Base-by-base conservation (phyloP, 225 moss, liverwort and hornwort genomes). In the Physcomitrium patens region DNA sequence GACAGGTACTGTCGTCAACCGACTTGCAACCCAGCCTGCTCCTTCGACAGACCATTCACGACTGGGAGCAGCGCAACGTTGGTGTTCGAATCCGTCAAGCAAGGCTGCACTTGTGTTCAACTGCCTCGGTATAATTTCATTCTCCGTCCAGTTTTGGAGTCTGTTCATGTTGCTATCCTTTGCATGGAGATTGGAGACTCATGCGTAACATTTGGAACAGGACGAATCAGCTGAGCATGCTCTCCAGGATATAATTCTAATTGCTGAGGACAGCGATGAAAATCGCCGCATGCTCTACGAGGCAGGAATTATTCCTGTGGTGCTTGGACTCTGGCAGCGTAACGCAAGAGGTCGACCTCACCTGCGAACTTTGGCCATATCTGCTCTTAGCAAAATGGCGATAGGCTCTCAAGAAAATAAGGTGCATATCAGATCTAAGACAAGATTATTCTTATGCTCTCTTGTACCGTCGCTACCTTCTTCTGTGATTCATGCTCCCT, bases 311-410 rank as follows among this genome's bases (percentile, higher is more conserved):
- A 68, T 81, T 47, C 31, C 76, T 50, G 65, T 72, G 6, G 61
- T 81, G 31, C 67, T 81, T 18, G 81, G 76, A 59, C 47, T 81
- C 11, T 81, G 81, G 81, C 72, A 77, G 67, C 67, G 77, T 10
- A 67, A 81, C 61, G 17, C 15, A 27, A 77, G 41, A 53, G 76
- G 71, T 12, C 60, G 72, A 8, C 28, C 72, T 60, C 67, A 81
- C 23, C 71, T 81, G 26, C 81, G 81, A 57, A 52, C 61, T 28
- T 47, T 26, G 45, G 65, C 71, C 66, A 26, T 81, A 3, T 66
- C 71, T 7, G 77, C 81, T 65, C 81, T 81, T 59, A 72, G 68
- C 54, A 67, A 66, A 66, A 67, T 81, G 60, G 81, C 77, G 24
- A 59, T 54, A 19, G 60, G 60, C 72, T 77, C 58, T 41, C 59